A percentile compares a stretch with the other conserved stretches of the same genome.
These are phyloP conservation scores for Lecanosticta acicola DNA, from an alignment of 2,329 filamentous ascomycete genomes.

Conservation along the genomic window DNA sequence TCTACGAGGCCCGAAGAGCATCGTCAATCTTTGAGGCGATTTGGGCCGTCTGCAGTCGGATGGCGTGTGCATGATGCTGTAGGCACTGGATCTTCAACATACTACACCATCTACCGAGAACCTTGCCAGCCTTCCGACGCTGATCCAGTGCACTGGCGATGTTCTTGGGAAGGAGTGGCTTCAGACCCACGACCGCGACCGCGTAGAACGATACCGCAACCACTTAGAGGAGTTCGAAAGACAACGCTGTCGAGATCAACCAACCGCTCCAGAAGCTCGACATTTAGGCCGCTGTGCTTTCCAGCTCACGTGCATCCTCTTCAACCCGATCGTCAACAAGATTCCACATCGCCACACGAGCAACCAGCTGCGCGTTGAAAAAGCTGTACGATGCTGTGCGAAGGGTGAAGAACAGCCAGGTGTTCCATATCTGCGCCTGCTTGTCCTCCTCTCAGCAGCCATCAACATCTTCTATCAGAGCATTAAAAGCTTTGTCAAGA, in stretches of 20 bases:
- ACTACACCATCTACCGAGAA: not conserved
- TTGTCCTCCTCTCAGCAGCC: not conserved
- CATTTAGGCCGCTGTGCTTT: constrained; percentile 3
- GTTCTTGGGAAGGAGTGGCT: not conserved
- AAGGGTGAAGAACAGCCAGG: constrained; percentile 2
- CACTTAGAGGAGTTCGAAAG: not conserved
- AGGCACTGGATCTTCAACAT: constrained; percentile 3
- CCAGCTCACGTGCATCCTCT: not conserved
- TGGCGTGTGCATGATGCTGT: not conserved
- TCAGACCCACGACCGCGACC: not conserved
- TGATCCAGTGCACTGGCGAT: not conserved
- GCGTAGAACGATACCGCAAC: not conserved
- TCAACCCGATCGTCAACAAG: constrained; percentile 1
- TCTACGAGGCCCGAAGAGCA: constrained; percentile 1
- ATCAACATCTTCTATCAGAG: not conserved
- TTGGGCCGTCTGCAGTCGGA: not conserved
- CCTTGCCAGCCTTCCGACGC: not conserved
- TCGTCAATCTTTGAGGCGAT: not conserved
- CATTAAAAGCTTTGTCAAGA: constrained; percentile 7
- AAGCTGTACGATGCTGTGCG: constrained; percentile 3
- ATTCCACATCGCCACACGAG: not conserved
- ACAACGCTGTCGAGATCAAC: not conserved
- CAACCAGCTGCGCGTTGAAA: not conserved
- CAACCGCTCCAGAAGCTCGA: not conserved
- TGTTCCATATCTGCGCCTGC: constrained; percentile 1